Conservation (phyloP, 441 rosid genomes). For the Gossypium schwendimanii region DNA sequence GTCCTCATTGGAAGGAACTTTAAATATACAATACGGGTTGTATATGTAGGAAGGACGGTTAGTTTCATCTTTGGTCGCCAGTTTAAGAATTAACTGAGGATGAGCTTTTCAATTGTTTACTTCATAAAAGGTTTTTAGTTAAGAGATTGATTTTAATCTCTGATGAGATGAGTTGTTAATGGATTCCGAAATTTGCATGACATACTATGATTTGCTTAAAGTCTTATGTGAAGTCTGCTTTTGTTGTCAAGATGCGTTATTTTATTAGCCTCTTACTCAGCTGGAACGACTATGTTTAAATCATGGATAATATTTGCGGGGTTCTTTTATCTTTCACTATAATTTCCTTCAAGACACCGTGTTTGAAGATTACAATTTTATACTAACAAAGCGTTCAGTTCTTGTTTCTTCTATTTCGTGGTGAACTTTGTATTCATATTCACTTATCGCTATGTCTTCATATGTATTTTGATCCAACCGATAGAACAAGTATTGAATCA, state of each 20-base stretch:
- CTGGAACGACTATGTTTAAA: not conserved
- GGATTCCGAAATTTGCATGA: not conserved
- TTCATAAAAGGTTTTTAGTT: not conserved
- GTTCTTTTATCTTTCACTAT: not conserved
- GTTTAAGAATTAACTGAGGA: not conserved
- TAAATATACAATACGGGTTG: not conserved
- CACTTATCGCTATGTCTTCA: not conserved
- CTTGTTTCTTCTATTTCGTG: not conserved
- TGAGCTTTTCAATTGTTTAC: not conserved
- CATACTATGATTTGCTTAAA: not conserved
- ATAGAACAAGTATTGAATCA: not conserved
- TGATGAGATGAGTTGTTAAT: not conserved
- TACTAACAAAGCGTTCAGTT: not conserved
- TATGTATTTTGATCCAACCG: not conserved
- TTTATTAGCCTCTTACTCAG: not conserved
- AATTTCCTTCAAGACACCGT: not conserved
- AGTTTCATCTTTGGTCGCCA: not conserved
- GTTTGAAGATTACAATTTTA: not conserved
- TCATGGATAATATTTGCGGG: slow-evolving; percentile 1
- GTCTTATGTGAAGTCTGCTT: not conserved
- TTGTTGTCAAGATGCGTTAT: not conserved
- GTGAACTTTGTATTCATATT: not conserved
- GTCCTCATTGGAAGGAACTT: not conserved
- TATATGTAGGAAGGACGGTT: not conserved
- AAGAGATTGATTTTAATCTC: not conserved